Conservation (phyloP, 371 early-diverging fungal species). For the Ordospora pajunii region DNA sequence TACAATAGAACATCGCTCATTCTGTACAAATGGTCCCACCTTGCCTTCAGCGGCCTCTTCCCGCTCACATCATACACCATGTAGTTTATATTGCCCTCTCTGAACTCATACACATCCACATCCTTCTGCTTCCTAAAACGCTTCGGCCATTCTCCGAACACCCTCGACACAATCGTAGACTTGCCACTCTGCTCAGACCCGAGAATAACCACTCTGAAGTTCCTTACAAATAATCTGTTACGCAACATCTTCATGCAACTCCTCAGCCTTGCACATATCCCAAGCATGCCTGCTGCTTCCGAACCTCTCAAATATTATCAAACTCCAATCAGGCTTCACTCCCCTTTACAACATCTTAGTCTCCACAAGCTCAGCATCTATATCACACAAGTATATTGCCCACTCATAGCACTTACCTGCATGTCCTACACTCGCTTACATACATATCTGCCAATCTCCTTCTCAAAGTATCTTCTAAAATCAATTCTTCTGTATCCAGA, state of each 20-base stretch:
- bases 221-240: conserved; percentile 39
- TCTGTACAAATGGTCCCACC: conserved; percentile 47
- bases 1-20: conserved; percentile 49
- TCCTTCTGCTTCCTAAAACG: neutral
- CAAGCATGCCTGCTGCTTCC: neutral
- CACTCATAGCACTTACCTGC: no score
- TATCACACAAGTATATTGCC: no score
- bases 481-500: conserved; percentile 43
- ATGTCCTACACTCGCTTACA: no score
- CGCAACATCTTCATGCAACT: neutral
- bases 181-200: conserved; percentile 48
- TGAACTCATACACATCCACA: conserved; percentile 7
- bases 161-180: conserved; percentile 37
- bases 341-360: no score
- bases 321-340: neutral
- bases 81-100: conserved; percentile 22
- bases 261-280: neutral
- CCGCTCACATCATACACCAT: conserved; percentile 54
- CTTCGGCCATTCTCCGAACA: conserved; percentile 15
- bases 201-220: conserved; percentile 41
- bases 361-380: no score
- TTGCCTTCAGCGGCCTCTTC: neutral
- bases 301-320: neutral
- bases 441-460: neutral
- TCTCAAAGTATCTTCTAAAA: conserved; percentile 32